These are phyloP conservation scores for Penicillium longicatenatum DNA, from an alignment of 495 filamentous ascomycete genomes.

Conservation along the genomic window DNA sequence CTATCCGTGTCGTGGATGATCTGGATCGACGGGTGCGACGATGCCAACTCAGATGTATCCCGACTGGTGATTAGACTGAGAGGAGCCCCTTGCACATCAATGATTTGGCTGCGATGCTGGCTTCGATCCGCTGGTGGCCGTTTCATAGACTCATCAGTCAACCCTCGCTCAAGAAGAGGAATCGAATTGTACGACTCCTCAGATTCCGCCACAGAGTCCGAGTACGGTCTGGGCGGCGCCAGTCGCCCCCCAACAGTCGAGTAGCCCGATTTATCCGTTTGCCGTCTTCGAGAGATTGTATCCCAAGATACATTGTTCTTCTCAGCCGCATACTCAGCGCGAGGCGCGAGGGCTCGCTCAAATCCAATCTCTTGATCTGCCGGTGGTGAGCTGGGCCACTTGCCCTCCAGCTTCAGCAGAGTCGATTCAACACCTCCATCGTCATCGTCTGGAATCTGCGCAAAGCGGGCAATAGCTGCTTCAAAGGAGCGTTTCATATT, in stretches of 20 bases:
- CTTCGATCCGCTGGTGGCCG: slow-evolving; percentile 25
- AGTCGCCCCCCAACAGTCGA: slow-evolving; percentile 31
- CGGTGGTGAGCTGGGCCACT: slow-evolving; percentile 47
- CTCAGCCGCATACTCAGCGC: neutral
- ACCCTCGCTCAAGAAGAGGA: slow-evolving; percentile 72
- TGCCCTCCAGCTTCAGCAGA: slow-evolving; percentile 89
- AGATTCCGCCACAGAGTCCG: slow-evolving; percentile 49
- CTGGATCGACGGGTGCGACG: slow-evolving; percentile 52
- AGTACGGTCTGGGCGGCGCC: slow-evolving; percentile 37
- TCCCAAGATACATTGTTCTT: slow-evolving; percentile 18
- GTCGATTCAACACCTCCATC: slow-evolving; percentile 95
- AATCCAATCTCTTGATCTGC: slow-evolving; percentile 7
- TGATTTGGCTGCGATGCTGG: slow-evolving; percentile 4
- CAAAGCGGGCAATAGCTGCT: slow-evolving; percentile 83
- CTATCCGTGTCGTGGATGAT: slow-evolving; percentile 62
- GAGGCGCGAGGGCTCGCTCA: neutral
- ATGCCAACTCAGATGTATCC: slow-evolving; percentile 37
- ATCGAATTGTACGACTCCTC: slow-evolving; percentile 77
- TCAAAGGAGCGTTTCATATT: slow-evolving; percentile 86
- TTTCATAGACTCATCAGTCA: slow-evolving; percentile 61
- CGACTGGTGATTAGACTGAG: slow-evolving; percentile 30
- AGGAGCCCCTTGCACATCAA: slow-evolving; percentile 19
- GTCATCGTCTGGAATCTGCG: slow-evolving; percentile 86
- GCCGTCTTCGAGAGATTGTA: slow-evolving; percentile 22
- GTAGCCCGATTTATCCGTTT: slow-evolving; percentile 35